These are phyloP conservation scores for Talaromyces marneffei DNA, from an alignment of 2,329 filamentous ascomycete genomes.

Conservation along the genomic window DNA sequence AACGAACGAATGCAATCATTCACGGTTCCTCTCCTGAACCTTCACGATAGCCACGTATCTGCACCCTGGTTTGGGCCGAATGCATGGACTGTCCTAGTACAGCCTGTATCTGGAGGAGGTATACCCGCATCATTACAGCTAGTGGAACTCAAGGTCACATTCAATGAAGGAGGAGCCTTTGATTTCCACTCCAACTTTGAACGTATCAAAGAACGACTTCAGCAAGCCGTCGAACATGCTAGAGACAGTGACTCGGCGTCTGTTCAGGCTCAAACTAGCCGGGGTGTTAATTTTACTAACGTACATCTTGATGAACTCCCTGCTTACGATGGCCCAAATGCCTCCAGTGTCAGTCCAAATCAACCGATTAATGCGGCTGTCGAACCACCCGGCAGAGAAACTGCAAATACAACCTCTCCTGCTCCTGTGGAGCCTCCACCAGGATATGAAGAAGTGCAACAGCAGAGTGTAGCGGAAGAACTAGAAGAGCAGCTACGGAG, in stretches of 20 bases:
- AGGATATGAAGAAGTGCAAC: conserved; percentile 85
- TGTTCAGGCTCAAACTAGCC: conserved; percentile 27
- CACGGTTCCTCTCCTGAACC: conserved; percentile 77
- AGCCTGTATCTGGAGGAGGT: conserved; percentile 75
- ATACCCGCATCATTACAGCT: conserved; percentile 68
- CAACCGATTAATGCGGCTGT: neutral
- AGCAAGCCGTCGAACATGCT: conserved; percentile 72
- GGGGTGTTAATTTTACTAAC: conserved; percentile 51
- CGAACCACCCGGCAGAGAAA: neutral
- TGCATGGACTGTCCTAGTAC: conserved; percentile 75
- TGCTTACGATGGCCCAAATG: conserved; percentile 65
- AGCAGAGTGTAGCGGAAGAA: conserved; percentile 68
- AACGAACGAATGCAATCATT: conserved; percentile 74
- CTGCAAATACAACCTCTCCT: neutral
- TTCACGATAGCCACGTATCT: conserved; percentile 77
- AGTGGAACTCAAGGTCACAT: conserved; percentile 77
- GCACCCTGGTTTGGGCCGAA: conserved; percentile 92
- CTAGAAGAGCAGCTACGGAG: conserved; percentile 54
- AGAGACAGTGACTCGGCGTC: conserved; percentile 53
- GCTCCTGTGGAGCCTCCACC: conserved; percentile 71
- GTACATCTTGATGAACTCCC: conserved; percentile 83
- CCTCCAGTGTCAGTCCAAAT: conserved; percentile 8
- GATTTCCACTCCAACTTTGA: conserved; percentile 83
- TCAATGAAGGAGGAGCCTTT: conserved; percentile 91
- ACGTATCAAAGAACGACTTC: conserved; percentile 73